Evolutionary conservation across 2,329 filamentous ascomycete genomes (phyloP).

Genomic region (Beauveria sp.): DNA sequence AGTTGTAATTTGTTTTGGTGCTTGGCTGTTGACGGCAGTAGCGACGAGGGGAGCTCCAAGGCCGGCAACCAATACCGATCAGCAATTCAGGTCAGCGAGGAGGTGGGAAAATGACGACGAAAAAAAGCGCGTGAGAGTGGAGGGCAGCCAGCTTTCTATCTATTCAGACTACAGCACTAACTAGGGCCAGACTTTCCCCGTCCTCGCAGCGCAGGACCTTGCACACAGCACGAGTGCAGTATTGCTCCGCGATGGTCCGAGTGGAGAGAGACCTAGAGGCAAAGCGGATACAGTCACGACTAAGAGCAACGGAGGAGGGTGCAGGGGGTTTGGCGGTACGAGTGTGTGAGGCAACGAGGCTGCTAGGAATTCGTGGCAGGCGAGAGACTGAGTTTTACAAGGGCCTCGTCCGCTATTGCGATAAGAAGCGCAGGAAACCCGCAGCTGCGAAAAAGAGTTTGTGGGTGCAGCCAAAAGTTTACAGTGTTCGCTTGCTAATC

Average conservation of each 20-base stretch:
- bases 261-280: conserved; percentile 10
- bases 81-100: neutral
- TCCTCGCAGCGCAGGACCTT: neutral
- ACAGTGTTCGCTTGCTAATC: neutral
- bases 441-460: neutral
- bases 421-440: neutral
- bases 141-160: conserved; percentile 6
- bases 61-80: conserved; percentile 1
- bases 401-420: neutral
- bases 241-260: conserved; percentile 11
- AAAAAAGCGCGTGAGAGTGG: neutral
- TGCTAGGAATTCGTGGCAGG: neutral
- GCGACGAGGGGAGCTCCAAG: conserved; percentile 1
- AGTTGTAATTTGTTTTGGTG: neutral
- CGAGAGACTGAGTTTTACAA: neutral
- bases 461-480: neutral
- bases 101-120: neutral
- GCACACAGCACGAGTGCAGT: conserved; percentile 7
- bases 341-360: neutral
- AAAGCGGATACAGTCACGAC: conserved; percentile 12
- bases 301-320: conserved; percentile 1
- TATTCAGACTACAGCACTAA: neutral
- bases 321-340: neutral
- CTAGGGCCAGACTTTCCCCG: neutral
- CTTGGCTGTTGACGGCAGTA: neutral